Conservation (phyloP, 2,329 filamentous ascomycete genomes). For the Pseudocercospora fijiensis region DNA sequence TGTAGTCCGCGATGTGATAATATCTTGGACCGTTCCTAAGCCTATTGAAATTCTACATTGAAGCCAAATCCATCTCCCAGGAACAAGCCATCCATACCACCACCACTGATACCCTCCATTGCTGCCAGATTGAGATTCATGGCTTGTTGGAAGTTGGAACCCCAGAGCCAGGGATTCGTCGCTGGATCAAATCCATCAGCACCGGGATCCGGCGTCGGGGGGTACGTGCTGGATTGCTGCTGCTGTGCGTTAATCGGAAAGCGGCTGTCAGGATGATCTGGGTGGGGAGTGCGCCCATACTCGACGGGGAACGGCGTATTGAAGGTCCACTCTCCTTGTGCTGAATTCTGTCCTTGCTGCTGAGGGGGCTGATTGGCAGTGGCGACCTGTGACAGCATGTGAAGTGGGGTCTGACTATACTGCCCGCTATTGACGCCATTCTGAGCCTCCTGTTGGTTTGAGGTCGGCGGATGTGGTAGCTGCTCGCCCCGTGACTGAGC, state of each 20-base stretch:
- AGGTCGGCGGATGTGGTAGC: slow-evolving; percentile 14
- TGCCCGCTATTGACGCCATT: slow-evolving; percentile 9
- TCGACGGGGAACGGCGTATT: slow-evolving; percentile 25
- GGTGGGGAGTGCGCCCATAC: slow-evolving; percentile 19
- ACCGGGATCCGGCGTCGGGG: slow-evolving; percentile 9
- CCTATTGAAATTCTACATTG: slow-evolving; percentile 16
- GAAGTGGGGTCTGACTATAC: slow-evolving; percentile 22
- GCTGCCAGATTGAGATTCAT: slow-evolving; percentile 39
- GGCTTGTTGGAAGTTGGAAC: slow-evolving; percentile 39
- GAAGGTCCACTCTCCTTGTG: slow-evolving; percentile 29
- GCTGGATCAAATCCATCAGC: slow-evolving; percentile 18
- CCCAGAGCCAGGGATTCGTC: slow-evolving; percentile 34
- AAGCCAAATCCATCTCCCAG: slow-evolving; percentile 33
- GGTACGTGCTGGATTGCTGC: slow-evolving; percentile 13
- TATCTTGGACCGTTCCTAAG: neutral
- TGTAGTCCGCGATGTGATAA: neutral
- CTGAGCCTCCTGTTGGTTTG: slow-evolving; percentile 13
- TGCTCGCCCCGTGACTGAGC: slow-evolving; percentile 26
- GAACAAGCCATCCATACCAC: slow-evolving; percentile 37
- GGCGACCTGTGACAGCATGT: slow-evolving; percentile 32
- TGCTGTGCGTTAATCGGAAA: slow-evolving; percentile 18
- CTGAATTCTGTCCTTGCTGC: slow-evolving; percentile 12
- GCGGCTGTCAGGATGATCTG: slow-evolving; percentile 21
- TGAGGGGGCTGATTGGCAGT: slow-evolving; percentile 22
- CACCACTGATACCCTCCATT: slow-evolving; percentile 35